Conservation (phyloP, 805 yeast genomes). For the Lachancea meyersii region DNA sequence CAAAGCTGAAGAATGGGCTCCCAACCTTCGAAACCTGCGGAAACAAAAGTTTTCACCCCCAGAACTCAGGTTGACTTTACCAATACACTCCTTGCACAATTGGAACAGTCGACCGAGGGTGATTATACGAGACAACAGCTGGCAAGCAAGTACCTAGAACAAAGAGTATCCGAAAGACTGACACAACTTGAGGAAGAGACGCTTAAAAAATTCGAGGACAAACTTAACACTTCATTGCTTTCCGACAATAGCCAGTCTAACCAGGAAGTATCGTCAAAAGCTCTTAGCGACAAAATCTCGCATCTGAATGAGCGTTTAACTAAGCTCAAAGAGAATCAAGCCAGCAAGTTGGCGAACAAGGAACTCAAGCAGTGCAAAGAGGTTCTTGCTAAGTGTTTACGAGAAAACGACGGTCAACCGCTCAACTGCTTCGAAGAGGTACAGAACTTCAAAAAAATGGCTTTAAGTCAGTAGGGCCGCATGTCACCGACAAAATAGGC, state of each 20-base stretch:
- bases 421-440: conserved; percentile 82
- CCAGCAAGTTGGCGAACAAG: conserved; percentile 15
- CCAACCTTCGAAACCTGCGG: conserved; percentile 50
- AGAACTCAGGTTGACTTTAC: conserved; percentile 62
- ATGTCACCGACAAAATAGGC: no score
- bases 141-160: conserved; percentile 60
- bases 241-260: conserved; percentile 22
- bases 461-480: conserved; percentile 44
- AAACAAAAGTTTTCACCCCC: conserved; percentile 61
- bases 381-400: conserved; percentile 53
- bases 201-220: conserved; percentile 44
- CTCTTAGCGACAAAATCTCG: conserved; percentile 39
- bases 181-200: conserved; percentile 49
- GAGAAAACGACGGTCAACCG: conserved; percentile 53
- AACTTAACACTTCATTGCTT: conserved; percentile 40
- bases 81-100: conserved; percentile 54
- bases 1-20: conserved; percentile 55
- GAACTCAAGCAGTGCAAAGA: conserved; percentile 37
- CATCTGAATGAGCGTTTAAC: conserved; percentile 35
- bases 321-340: conserved; percentile 30
- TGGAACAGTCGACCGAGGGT: conserved; percentile 58
- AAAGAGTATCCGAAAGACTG: conserved; percentile 54
- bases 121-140: conserved; percentile 67
- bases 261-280: conserved; percentile 27
- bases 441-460: conserved; percentile 56